phyloP scores from a whole-genome alignment of 768 basidiomycete species.

The Floccularia luteovirens region DNA sequence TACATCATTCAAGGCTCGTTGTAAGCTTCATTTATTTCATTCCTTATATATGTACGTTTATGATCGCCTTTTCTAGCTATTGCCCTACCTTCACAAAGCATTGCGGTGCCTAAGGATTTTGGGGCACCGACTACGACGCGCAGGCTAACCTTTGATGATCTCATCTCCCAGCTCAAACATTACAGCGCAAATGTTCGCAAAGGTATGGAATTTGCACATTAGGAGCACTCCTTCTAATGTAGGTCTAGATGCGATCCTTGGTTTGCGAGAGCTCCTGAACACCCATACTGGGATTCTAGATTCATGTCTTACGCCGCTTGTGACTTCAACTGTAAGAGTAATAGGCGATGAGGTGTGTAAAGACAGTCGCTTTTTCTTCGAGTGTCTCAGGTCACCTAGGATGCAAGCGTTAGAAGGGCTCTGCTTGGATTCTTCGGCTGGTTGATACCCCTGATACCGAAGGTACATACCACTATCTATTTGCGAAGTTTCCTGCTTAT shows the following conservation, averaged over 20 bases:
- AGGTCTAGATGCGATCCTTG: slow-evolving; percentile 59
- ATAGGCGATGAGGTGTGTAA: slow-evolving; percentile 74
- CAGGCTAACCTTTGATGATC: slow-evolving; percentile 68
- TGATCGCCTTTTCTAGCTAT: slow-evolving; percentile 54
- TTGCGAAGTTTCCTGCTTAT: background rate
- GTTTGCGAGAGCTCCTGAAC: slow-evolving; percentile 66
- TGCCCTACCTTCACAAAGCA: slow-evolving; percentile 80
- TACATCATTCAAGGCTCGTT: slow-evolving; percentile 92
- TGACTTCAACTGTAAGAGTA: slow-evolving; percentile 59
- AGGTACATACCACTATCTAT: slow-evolving; percentile 8
- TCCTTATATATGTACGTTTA: background rate
- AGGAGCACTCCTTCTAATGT: background rate
- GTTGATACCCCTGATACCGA: slow-evolving; percentile 68
- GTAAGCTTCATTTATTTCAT: slow-evolving; percentile 52
- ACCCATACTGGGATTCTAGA: slow-evolving; percentile 48
- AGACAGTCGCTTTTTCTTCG: slow-evolving; percentile 2
- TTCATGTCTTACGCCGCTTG: slow-evolving; percentile 41
- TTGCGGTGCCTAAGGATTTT: slow-evolving; percentile 46
- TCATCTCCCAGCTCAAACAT: slow-evolving; percentile 76
- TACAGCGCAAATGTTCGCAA: slow-evolving; percentile 71
- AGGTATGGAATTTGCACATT: slow-evolving; percentile 34
- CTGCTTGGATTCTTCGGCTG: slow-evolving; percentile 64
- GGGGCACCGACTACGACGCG: slow-evolving; percentile 66
- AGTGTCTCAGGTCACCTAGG: slow-evolving; percentile 35
- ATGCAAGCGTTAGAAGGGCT: slow-evolving; percentile 69